phyloP scores from a whole-genome alignment of 1,139 yeast species.

The Yamadazyma sp. region DNA sequence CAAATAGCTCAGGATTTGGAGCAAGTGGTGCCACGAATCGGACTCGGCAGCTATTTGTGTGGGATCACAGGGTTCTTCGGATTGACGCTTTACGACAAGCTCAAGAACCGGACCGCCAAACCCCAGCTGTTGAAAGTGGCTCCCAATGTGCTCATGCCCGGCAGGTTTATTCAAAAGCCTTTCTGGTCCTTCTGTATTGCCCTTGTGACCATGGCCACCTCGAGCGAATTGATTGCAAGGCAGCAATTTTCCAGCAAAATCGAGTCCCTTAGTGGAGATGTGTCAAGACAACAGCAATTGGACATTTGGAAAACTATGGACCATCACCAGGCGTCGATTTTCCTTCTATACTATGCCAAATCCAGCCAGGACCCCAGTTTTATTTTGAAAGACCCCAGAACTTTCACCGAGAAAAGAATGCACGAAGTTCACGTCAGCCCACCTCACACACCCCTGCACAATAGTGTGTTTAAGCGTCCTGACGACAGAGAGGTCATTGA shows the following conservation, averaged over 20 bases:
- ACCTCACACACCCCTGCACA: slow-evolving; percentile 10
- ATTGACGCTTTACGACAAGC: slow-evolving; percentile 26
- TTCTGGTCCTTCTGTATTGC: slow-evolving; percentile 35
- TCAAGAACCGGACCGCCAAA: slow-evolving; percentile 6
- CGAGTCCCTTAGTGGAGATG: slow-evolving; percentile 7
- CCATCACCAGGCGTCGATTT: slow-evolving; percentile 36
- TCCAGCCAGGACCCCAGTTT: slow-evolving; percentile 35
- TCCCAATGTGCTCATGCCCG: slow-evolving; percentile 5
- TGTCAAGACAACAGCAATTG: slow-evolving; percentile 19
- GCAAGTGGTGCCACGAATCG: slow-evolving; percentile 25
- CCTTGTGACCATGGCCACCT: slow-evolving; percentile 25
- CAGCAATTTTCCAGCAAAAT: slow-evolving; percentile 23
- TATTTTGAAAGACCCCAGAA: slow-evolving; percentile 29
- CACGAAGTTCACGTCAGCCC: slow-evolving; percentile 32
- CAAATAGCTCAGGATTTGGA: slow-evolving; percentile 31
- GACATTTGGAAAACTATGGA: slow-evolving; percentile 42
- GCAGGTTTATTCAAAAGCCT: slow-evolving; percentile 27
- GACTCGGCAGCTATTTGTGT: slow-evolving; percentile 26
- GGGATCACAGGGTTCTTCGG: slow-evolving; percentile 26
- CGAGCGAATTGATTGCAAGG: slow-evolving; percentile 26
- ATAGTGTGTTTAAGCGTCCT: slow-evolving; percentile 11
- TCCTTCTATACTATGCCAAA: slow-evolving; percentile 35
- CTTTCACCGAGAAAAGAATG: slow-evolving; percentile 20
- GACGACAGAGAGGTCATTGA: slow-evolving; percentile 8
- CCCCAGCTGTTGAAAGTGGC: slow-evolving; percentile 5